These are phyloP conservation scores for Nowakowskiella sp. DNA, from an alignment of 192 early-diverging fungal genomes.

Conservation along the genomic window DNA sequence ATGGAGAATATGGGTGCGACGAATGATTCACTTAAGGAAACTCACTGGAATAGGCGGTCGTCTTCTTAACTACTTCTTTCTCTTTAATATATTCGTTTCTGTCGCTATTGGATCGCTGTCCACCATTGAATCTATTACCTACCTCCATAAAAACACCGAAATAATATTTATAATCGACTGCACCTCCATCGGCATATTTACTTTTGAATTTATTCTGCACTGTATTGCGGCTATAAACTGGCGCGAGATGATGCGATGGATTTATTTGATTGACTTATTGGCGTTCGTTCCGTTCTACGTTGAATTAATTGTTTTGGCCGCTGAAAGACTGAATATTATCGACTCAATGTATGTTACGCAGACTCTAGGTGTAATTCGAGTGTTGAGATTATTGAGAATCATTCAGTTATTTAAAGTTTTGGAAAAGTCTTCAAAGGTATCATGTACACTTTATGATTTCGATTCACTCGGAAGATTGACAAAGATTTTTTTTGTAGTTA, in stretches of 20 bases:
- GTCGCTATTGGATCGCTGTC: too few species aligned
- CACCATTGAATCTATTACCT: too few species aligned
- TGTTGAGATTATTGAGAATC: slow-evolving; percentile 6
- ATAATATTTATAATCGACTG: slow-evolving; percentile 1
- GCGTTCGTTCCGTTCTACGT: slow-evolving; percentile 11
- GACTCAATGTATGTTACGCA: not conserved
- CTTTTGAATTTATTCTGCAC: slow-evolving; percentile 12
- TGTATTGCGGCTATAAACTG: not conserved
- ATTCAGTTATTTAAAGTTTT: slow-evolving; percentile 15
- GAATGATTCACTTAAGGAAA: too few species aligned
- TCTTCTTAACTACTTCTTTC: too few species aligned
- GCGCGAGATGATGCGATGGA: not conserved
- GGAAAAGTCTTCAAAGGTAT: slow-evolving; percentile 12
- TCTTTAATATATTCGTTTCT: too few species aligned
- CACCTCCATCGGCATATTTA: slow-evolving; percentile 10
- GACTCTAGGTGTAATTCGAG: not conserved
- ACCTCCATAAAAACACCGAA: too few species aligned
- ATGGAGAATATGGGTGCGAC: too few species aligned
- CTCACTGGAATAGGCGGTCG: too few species aligned
- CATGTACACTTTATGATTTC: not conserved
- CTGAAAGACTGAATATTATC: not conserved
- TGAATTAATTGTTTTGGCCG: slow-evolving; percentile 1
- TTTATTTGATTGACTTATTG: slow-evolving; percentile 9
- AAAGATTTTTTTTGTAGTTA: not conserved
- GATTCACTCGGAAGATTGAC: not conserved